Conservation (phyloP, 345 rosid species). For the Brassica incana region DNA sequence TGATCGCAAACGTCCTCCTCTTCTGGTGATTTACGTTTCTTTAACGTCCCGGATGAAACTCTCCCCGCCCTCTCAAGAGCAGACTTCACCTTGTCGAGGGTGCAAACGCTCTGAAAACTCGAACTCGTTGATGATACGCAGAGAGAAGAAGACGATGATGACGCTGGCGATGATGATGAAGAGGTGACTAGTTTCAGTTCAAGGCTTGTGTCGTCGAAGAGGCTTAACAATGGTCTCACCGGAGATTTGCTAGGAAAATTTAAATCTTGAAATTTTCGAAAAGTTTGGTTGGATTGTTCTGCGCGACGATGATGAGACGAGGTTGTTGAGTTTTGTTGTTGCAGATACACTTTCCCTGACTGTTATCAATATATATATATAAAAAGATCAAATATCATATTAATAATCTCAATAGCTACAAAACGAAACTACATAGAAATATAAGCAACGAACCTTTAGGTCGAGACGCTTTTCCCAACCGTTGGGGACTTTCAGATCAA, state of each 20-base stretch:
- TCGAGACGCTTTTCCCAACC: constrained; percentile 97
- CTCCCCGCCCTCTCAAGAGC: constrained; percentile 76
- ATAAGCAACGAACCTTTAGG: constrained; percentile 58
- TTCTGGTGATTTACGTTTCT: constrained; percentile 54
- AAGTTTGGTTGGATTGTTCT: constrained; percentile 42
- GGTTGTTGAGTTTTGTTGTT: constrained; percentile 56
- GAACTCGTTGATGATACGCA: constrained; percentile 28
- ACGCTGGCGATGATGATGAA: constrained; percentile 1
- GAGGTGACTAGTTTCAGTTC: constrained; percentile 48
- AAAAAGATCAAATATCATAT: too few species aligned
- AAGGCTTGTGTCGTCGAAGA: constrained; percentile 52
- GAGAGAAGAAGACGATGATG: constrained; percentile 9
- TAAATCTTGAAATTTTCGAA: constrained; percentile 56
- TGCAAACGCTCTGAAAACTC: constrained; percentile 78
- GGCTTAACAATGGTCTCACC: constrained; percentile 41
- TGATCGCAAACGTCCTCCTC: constrained; percentile 4
- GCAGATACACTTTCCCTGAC: constrained; percentile 87
- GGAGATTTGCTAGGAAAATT: constrained; percentile 53
- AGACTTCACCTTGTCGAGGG: constrained; percentile 77
- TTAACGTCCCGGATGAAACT: constrained; percentile 38
- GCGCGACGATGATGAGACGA: constrained; percentile 34
- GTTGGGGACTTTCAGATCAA: constrained; percentile 74
- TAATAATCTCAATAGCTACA: neutral
- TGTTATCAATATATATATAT: constrained; percentile 33
- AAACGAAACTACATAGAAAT: neutral